Percentiles rank a stretch among this genome's conserved stretches.
Evolutionary conservation across 1,139 yeast genomes (phyloP).

Genomic region (Casaregolazyma lundiana): DNA sequence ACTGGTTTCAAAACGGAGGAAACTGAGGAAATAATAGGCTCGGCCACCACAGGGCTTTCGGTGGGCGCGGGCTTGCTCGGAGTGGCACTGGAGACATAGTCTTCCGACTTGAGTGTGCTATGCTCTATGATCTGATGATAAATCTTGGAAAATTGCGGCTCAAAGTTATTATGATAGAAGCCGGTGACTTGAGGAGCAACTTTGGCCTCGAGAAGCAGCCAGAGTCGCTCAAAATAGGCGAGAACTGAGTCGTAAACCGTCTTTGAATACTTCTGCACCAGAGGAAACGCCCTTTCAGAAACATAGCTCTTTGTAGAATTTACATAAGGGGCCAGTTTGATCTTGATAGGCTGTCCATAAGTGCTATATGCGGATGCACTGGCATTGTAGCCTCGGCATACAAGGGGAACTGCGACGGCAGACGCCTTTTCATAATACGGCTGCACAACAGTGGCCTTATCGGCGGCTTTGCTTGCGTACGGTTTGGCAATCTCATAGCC

Average conservation of each 20-base stretch:
- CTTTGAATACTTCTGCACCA: slow-evolving; percentile 9
- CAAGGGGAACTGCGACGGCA: slow-evolving; percentile 14
- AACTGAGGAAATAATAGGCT: slow-evolving; percentile 6
- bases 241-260: slow-evolving; percentile 7
- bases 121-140: slow-evolving; percentile 21
- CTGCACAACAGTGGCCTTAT: slow-evolving; percentile 13
- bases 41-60: slow-evolving; percentile 1
- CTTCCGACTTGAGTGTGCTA: slow-evolving; percentile 4
- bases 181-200: slow-evolving; percentile 22
- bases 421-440: slow-evolving; percentile 12
- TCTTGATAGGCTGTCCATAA: slow-evolving; percentile 16
- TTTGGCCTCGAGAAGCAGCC: slow-evolving; percentile 18
- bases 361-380: slow-evolving; percentile 9
- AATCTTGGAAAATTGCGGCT: slow-evolving; percentile 29
- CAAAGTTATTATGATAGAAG: slow-evolving; percentile 24
- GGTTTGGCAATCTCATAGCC: slow-evolving; percentile 13
- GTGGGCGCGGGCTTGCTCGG: slow-evolving; percentile 3
- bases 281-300: slow-evolving; percentile 15
- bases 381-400: slow-evolving; percentile 9
- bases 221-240: slow-evolving; percentile 9
- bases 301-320: slow-evolving; percentile 13
- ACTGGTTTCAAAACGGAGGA: background rate
- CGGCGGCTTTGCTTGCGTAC: slow-evolving; percentile 6
- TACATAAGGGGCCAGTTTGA: slow-evolving; percentile 12
- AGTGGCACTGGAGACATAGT: background rate